These are phyloP conservation scores for Fusarium praegraminearum DNA, from an alignment of 2,329 filamentous ascomycete genomes.

Conservation along the genomic window DNA sequence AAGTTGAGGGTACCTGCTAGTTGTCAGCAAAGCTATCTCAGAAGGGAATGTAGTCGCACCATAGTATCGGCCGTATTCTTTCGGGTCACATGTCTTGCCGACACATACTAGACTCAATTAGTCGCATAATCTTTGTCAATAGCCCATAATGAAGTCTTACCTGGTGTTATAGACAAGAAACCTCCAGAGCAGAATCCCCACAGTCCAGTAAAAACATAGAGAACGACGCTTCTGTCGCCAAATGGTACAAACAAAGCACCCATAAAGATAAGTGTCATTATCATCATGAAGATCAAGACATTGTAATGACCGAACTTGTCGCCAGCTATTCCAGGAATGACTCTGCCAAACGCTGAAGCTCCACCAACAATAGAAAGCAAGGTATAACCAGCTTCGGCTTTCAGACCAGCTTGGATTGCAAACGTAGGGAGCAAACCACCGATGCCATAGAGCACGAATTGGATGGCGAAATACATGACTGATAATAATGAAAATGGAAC, in stretches of 20 bases:
- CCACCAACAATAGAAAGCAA: slow-evolving; percentile 10
- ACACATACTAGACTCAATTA: slow-evolving; percentile 1
- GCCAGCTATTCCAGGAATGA: neutral
- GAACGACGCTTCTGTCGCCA: neutral
- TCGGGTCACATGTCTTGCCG: slow-evolving; percentile 17
- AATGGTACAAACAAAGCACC: slow-evolving; percentile 8
- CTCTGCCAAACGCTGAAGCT: slow-evolving; percentile 11
- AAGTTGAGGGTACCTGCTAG: slow-evolving; percentile 11
- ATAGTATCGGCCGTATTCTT: slow-evolving; percentile 20
- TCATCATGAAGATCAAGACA: slow-evolving; percentile 19
- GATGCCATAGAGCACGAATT: slow-evolving; percentile 17
- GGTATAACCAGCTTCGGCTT: slow-evolving; percentile 1
- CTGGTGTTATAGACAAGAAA: neutral
- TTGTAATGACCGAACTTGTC: slow-evolving; percentile 16
- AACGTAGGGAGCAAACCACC: slow-evolving; percentile 14
- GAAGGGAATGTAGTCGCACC: neutral
- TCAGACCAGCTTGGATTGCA: slow-evolving; percentile 4
- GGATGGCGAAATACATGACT: slow-evolving; percentile 9
- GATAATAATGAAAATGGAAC: slow-evolving; percentile 5
- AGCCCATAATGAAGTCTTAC: neutral
- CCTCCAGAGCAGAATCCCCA: slow-evolving; percentile 16
- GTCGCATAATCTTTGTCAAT: no score
- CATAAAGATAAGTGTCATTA: slow-evolving; percentile 4
- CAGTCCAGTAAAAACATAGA: slow-evolving; percentile 2
- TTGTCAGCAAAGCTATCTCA: neutral